Evolutionary conservation across 2,329 filamentous ascomycete species (phyloP), one percentile per base, ranked within the genome.

Genomic region (Helminthosporium solani): DNA sequence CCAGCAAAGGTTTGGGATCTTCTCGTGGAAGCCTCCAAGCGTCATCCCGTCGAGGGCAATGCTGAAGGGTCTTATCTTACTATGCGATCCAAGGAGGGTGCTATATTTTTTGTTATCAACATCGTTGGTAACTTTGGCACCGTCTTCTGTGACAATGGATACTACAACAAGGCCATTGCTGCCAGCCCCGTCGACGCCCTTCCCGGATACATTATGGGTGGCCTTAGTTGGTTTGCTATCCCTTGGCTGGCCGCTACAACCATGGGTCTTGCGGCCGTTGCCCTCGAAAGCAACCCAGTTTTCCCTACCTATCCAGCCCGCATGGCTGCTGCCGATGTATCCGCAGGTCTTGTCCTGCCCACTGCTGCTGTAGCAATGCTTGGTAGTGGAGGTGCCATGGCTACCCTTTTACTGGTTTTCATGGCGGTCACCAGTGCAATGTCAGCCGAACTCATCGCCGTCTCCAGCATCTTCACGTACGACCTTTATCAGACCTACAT

Each of bases 161-260:
- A 95, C 74, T 95, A 90, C 73, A 95, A 95, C 78, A 95, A 95
- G 70, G 90, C 90, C 25, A 95, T 96, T 59, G 89, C 91, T 6
- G 90, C 91, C 0, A 86, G 84, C 18, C 90, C 90, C 1, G 86
- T 92, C 0, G 84, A 92, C 50, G 91, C 90, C 0, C 81, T 96
- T 2, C 90, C 90, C 0, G 90, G 90, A 15, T 96, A 96, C 63
- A 85, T 96, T 44, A 80, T 92, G 51, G 90, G 90, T 4, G 90
- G 91, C 18, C 78, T 95, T 1, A 85, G 82, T 40, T 96, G 90
- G 90, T 96, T 96, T 58, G 90, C 90, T 1, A 95, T 96, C 42
- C 91, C 91, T 0, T 95, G 88, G 87, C 78, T 95, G 8, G 87
- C 84, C 2, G 90, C 90, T 1, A 96, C 88, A 0, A 95, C 90